Percentiles rank a stretch among this genome's conserved stretches.
These are phyloP conservation scores for Arabidopsis arenosa DNA, from an alignment of 345 rosid species.

Conservation along the genomic window DNA sequence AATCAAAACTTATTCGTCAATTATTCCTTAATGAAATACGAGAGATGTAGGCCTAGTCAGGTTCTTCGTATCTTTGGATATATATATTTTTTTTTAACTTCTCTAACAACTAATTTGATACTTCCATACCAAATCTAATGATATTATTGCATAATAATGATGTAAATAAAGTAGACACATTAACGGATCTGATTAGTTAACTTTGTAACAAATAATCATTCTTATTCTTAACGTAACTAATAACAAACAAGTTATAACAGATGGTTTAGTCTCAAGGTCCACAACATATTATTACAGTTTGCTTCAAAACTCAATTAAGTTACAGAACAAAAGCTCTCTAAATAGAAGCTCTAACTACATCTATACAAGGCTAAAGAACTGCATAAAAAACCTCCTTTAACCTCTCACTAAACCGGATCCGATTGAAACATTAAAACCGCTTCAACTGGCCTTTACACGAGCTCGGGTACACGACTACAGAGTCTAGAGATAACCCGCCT, in stretches of 20 bases:
- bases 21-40: no score
- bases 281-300: background rate
- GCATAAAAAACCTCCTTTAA: constrained; percentile 32
- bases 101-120: no score
- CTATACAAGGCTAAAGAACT: constrained; percentile 35
- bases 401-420: constrained; percentile 35
- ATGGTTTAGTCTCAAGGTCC: constrained; percentile 3
- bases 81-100: no score
- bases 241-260: background rate
- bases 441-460: constrained; percentile 49
- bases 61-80: no score
- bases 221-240: background rate
- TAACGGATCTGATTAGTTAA: background rate
- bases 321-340: background rate
- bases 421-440: constrained; percentile 30
- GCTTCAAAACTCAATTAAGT: constrained; percentile 21
- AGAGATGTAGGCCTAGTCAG: no score
- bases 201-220: background rate
- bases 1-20: no score
- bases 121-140: no score
- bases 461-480: constrained; percentile 72
- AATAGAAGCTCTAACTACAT: constrained; percentile 15
- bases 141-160: no score
- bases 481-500: constrained; percentile 92
- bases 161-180: no score